Base-by-base conservation (phyloP, 164 flowering plant genomes). In the Magnolia changhungtana region DNA sequence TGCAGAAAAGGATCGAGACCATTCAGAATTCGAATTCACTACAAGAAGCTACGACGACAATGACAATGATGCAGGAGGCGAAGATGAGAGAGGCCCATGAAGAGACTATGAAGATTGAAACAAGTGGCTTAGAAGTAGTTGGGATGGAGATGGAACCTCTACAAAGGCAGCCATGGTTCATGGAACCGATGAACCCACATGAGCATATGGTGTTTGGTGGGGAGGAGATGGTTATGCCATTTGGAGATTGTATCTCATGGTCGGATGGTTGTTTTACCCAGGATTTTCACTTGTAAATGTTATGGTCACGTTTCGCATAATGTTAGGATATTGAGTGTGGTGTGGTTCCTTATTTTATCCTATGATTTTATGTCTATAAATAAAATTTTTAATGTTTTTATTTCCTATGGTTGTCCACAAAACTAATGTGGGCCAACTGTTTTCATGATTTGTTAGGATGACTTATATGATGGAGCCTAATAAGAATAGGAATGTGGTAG, bases 151-250 rank as follows among this genome's bases (percentile, higher is more conserved):
- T 78, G 64, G 77, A 78, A 69, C 66, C 79, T 1, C 71, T 70
- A 13, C 77, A 76, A 24, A 72, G 49, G 69, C 79, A 74, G 19
- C 72, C 74, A 59, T 75, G 81, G 81, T 61, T 79, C 73, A 50
- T 67, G 69, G 76, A 75, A 10, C 18, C 67, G 69, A 66, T 79
- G 63, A 68, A 74, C 72, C 71, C 79, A 31, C 49, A 66, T 67
- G 64, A 69, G 21, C 76, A 69, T 0, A 74, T 58, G 10, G n/a
- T 37, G 4, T 50, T 5, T 9, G 45, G 11, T 37, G 75, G 75
- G 9, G 79, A 58, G 68, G 55, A 66, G 7, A 7, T 61, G 73
- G 58, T 16, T 59, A 6, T 67, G 64, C 59, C 74, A 49, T 64
- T 64, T 65, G 79, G 51, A 7, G 51, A 37, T 55, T 10, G 8